These are phyloP conservation scores for Melampsora americana DNA, from an alignment of 1,284 basidiomycete genomes.

Conservation along the genomic window DNA sequence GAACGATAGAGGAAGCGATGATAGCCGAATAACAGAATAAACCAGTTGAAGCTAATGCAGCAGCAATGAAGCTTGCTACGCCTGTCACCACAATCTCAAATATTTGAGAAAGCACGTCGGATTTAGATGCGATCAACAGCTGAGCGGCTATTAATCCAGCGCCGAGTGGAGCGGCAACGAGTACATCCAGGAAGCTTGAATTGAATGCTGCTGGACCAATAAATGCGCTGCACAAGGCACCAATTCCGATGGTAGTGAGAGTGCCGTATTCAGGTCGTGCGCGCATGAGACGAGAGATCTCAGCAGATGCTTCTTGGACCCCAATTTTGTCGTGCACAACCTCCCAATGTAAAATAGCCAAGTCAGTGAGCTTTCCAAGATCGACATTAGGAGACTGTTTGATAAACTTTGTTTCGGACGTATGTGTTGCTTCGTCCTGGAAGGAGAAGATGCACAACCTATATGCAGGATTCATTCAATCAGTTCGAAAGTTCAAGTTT, in stretches of 20 bases:
- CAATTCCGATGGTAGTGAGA: conserved; percentile 69
- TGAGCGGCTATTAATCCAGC: conserved; percentile 75
- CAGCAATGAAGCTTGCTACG: conserved; percentile 73
- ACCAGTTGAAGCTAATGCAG: conserved; percentile 67
- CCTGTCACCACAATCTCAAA: conserved; percentile 83
- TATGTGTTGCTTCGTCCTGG: conserved; percentile 76
- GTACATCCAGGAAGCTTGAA: conserved; percentile 74
- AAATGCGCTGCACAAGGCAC: conserved; percentile 74
- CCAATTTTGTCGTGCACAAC: conserved; percentile 82
- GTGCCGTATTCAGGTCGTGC: conserved; percentile 61
- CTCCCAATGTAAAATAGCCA: conserved; percentile 75
- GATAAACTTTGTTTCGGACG: conserved; percentile 70
- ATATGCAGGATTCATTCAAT: background rate
- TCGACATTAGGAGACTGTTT: conserved; percentile 69
- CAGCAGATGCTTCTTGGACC: conserved; percentile 71
- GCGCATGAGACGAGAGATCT: conserved; percentile 74
- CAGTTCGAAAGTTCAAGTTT: background rate
- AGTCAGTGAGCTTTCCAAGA: conserved; percentile 70
- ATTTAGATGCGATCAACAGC: conserved; percentile 64
- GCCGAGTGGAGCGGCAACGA: conserved; percentile 73
- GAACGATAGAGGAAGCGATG: conserved; percentile 75
- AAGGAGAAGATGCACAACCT: conserved; percentile 60
- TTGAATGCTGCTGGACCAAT: conserved; percentile 68
- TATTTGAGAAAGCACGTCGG: conserved; percentile 79
- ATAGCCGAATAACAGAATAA: conserved; percentile 81